These are phyloP conservation scores for Colletotrichum melonis DNA, from an alignment of 2,329 filamentous ascomycete species.

Conservation along the genomic window DNA sequence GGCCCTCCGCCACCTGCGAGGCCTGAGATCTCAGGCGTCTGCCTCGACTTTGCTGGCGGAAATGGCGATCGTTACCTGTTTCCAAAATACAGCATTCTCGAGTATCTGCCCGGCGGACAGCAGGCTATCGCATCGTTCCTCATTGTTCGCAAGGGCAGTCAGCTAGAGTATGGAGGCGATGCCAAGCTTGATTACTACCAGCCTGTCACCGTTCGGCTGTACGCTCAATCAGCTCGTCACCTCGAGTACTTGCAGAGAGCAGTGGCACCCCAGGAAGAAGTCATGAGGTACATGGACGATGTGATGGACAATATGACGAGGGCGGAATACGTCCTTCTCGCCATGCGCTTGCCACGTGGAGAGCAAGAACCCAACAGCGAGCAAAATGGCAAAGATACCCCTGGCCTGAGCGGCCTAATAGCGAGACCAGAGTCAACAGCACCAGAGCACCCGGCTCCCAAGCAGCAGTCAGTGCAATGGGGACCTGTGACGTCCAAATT, in stretches of 20 bases:
- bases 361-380: constrained; percentile 48
- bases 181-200: constrained; percentile 79
- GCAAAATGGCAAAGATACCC: constrained; percentile 26
- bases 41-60: constrained; percentile 75
- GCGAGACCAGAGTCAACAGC: constrained; percentile 1
- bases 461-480: constrained; percentile 34
- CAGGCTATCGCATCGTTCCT: constrained; percentile 81
- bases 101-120: constrained; percentile 69
- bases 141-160: constrained; percentile 77
- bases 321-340: constrained; percentile 74
- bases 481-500: constrained; percentile 29
- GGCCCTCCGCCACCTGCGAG: constrained; percentile 62
- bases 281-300: constrained; percentile 75
- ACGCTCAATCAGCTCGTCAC: constrained; percentile 63
- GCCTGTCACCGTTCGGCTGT: constrained; percentile 74
- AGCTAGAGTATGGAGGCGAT: constrained; percentile 73
- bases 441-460: constrained; percentile 19
- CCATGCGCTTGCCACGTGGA: constrained; percentile 71
- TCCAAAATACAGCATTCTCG: constrained; percentile 81
- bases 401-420: background rate
- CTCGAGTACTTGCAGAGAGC: constrained; percentile 71
- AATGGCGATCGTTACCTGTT: constrained; percentile 82
- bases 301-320: constrained; percentile 77
- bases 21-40: constrained; percentile 73
- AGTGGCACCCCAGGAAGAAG: constrained; percentile 72